Conservation (phyloP, 176 grass and related monocot species). For the Aegilops sharonensis region DNA sequence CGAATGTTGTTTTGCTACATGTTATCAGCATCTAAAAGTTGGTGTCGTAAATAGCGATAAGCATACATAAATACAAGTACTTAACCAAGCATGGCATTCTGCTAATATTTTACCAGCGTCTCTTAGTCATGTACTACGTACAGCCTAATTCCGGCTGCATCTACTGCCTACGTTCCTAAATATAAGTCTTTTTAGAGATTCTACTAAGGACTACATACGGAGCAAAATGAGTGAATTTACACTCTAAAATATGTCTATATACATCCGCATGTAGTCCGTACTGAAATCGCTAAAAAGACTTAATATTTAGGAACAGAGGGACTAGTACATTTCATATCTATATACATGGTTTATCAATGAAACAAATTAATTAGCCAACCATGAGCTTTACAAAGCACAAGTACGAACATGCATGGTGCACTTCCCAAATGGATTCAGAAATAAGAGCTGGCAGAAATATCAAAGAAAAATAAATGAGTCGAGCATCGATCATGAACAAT, state of each 20-base stretch:
- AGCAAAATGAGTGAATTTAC: no score
- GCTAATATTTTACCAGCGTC: background rate
- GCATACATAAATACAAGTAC: background rate
- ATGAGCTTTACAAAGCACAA: background rate
- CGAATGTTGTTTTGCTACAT: background rate
- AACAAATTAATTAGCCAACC: background rate
- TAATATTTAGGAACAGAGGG: no score
- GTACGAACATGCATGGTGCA: background rate
- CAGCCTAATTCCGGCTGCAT: background rate
- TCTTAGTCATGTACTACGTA: background rate
- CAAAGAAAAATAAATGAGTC: background rate
- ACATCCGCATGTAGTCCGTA: no score
- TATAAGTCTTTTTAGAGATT: no score
- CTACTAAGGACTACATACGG: no score
- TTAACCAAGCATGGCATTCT: background rate
- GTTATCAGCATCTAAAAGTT: background rate
- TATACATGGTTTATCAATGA: background rate
- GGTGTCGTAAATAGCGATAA: background rate
- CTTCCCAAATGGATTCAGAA: background rate
- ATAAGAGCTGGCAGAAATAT: background rate
- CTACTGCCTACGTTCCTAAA: no score
- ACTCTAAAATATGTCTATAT: no score
- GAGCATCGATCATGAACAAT: background rate
- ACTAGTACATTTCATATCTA: background rate
- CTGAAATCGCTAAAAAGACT: no score